phyloP scores from a whole-genome alignment of 805 yeast genomes.

The Starmerella asiatica region DNA sequence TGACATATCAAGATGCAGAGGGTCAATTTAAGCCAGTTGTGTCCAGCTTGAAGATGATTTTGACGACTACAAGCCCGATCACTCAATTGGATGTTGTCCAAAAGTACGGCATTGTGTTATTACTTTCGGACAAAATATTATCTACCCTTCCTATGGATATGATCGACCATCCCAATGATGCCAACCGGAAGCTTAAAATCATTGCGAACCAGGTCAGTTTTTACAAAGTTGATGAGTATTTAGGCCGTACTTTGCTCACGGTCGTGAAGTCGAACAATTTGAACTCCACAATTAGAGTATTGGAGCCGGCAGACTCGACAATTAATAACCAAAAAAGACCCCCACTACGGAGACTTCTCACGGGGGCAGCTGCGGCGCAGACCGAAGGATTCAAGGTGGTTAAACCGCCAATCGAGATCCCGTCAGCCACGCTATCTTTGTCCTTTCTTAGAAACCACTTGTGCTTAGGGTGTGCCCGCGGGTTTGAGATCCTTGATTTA shows the following conservation, averaged over 20 bases:
- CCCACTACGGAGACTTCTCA: slow-evolving; percentile 29
- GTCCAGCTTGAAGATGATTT: slow-evolving; percentile 50
- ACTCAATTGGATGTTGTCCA: slow-evolving; percentile 85
- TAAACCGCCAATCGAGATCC: slow-evolving; percentile 59
- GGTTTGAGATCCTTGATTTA: slow-evolving; percentile 85
- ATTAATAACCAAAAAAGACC: slow-evolving; percentile 27
- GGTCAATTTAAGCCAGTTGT: slow-evolving; percentile 27
- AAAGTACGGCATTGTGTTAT: slow-evolving; percentile 71
- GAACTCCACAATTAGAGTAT: slow-evolving; percentile 61
- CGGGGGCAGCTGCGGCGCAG: slow-evolving; percentile 28
- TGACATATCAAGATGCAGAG: slow-evolving; percentile 40
- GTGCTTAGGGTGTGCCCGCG: slow-evolving; percentile 92
- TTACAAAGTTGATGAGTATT: slow-evolving; percentile 86
- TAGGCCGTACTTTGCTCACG: slow-evolving; percentile 75
- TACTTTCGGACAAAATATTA: slow-evolving; percentile 68
- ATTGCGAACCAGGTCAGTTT: slow-evolving; percentile 77
- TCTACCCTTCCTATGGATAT: slow-evolving; percentile 69
- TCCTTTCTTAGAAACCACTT: slow-evolving; percentile 78
- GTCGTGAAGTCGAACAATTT: slow-evolving; percentile 75
- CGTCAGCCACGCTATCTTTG: slow-evolving; percentile 81
- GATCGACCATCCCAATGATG: slow-evolving; percentile 26
- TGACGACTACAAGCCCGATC: slow-evolving; percentile 54
- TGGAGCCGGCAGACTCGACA: slow-evolving; percentile 62
- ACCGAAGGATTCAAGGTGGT: slow-evolving; percentile 51
- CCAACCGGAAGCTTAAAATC: slow-evolving; percentile 50